Evolutionary conservation across 2,329 filamentous ascomycete species (phyloP).

Genomic region (Aaosphaeria arxii): DNA sequence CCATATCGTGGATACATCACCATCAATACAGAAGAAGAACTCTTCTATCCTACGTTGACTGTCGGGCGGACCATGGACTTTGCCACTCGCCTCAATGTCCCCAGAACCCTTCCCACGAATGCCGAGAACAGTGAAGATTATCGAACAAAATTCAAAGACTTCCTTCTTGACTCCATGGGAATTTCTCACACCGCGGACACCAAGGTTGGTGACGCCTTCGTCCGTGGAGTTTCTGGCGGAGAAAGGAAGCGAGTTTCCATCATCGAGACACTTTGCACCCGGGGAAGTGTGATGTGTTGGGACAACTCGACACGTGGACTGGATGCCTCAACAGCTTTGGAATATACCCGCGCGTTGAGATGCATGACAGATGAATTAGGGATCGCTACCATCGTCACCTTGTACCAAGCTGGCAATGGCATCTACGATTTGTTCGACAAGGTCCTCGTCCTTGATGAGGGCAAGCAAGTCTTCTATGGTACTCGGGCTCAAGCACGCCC

Average conservation of each 20-base stretch:
- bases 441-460: constrained; percentile 69
- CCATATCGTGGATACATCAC: constrained; percentile 57
- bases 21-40: constrained; percentile 38
- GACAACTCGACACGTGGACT: constrained; percentile 52
- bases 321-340: constrained; percentile 45
- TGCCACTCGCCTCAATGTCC: constrained; percentile 57
- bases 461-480: constrained; percentile 73
- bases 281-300: constrained; percentile 55
- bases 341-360: constrained; percentile 54
- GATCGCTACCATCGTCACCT: constrained; percentile 52
- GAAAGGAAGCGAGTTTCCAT: constrained; percentile 69
- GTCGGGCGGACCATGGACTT: constrained; percentile 54
- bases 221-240: constrained; percentile 66
- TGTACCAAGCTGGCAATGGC: constrained; percentile 51
- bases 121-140: constrained; percentile 26
- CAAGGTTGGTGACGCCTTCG: constrained; percentile 65
- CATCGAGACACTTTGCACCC: constrained; percentile 59
- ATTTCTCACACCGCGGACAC: constrained; percentile 59
- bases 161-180: constrained; percentile 46
- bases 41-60: constrained; percentile 51
- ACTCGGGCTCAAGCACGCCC: constrained; percentile 55
- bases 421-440: constrained; percentile 69
- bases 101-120: constrained; percentile 38
- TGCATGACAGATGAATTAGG: constrained; percentile 49
- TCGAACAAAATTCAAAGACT: constrained; percentile 49